Base-by-base conservation (phyloP, 1,139 yeast species). In the Candida neerlandica region DNA sequence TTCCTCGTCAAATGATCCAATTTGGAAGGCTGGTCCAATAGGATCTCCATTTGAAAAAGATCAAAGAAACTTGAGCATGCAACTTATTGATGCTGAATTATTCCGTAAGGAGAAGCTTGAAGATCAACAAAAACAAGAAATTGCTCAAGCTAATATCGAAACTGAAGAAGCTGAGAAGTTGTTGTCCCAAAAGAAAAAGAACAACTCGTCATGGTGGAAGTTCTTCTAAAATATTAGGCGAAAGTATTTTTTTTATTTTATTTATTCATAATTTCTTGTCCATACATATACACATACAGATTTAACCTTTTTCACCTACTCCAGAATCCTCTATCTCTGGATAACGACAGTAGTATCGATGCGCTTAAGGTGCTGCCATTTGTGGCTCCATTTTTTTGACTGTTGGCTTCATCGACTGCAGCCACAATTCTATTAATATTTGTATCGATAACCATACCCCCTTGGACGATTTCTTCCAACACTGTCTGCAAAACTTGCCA, bases 391-490 rank as follows among this genome's bases (percentile, higher is more conserved):
- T 54, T 59, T 53, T 76, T 77, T 56, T 80, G 83, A 48, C 78
- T 71, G 60, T 81, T 81, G 41, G 85, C 84, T 38, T 77, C 82
- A 61, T 81, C 86, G 10, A 86, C 86, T 0, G 95, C 91, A n/a
- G 76, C 76, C n/a, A 92, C 97, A 37, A 94, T 91, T 55, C 89
- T 81, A 38, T 73, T 67, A 26, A 91, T 89, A 59, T 86, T 90
- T 1, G 99, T 92, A 65, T 94, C 99, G 37, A 95, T 89, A n/a
- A 94, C 99, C 96, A 95, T 86, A 0, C 99, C 99, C 27, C 98
- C 99, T 64, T 94, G 99, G 1, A 94, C 87, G 39, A 94, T 88
- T 61, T 95, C 98, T 62, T 87, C 94, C 49, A 94, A 70, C 4
- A 94, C 97, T 1, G 96, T 87, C 63, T 94, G 96, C 41, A 94